These are phyloP conservation scores for Eucalyptus tenuipes DNA, from an alignment of 345 rosid genomes.

Conservation along the genomic window DNA sequence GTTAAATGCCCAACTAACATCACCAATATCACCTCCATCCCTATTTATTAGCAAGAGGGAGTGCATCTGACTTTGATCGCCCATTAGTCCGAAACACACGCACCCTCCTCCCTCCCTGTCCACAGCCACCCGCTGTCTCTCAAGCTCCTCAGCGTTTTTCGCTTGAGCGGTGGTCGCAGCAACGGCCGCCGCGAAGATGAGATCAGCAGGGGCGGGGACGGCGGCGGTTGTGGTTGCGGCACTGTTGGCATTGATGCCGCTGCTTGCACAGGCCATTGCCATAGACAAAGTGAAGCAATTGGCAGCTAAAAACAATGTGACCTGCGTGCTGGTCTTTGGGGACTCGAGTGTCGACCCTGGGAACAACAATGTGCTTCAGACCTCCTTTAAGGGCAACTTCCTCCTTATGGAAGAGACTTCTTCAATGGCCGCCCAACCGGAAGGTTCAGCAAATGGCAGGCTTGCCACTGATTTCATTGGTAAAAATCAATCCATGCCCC, in stretches of 20 bases:
- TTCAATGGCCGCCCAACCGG: slow-evolving; percentile 48
- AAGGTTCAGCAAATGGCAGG: slow-evolving; percentile 51
- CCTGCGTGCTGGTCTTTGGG: slow-evolving; percentile 63
- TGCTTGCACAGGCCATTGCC: slow-evolving; percentile 9
- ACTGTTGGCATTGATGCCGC: neutral
- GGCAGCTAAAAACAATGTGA: slow-evolving; percentile 41
- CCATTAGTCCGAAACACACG: neutral
- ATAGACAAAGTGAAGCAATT: slow-evolving; percentile 9
- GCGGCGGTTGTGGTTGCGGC: neutral
- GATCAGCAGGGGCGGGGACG: neutral
- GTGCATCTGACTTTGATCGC: neutral
- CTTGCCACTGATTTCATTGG: slow-evolving; percentile 71
- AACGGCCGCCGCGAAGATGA: neutral
- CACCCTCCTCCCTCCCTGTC: neutral
- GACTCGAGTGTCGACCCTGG: slow-evolving; percentile 89
- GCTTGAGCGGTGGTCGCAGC: neutral
- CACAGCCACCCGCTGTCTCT: neutral
- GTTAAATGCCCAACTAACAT: neutral
- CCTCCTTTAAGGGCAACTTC: slow-evolving; percentile 43
- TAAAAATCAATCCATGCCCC: neutral
- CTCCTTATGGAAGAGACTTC: slow-evolving; percentile 66
- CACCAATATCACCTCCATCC: neutral
- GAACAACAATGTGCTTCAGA: slow-evolving; percentile 44
- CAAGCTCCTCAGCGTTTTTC: neutral
- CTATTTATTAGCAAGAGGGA: neutral